Base-by-base conservation (phyloP, 2,329 filamentous ascomycete genomes). In the Nannizziopsis arthrosporioides region DNA sequence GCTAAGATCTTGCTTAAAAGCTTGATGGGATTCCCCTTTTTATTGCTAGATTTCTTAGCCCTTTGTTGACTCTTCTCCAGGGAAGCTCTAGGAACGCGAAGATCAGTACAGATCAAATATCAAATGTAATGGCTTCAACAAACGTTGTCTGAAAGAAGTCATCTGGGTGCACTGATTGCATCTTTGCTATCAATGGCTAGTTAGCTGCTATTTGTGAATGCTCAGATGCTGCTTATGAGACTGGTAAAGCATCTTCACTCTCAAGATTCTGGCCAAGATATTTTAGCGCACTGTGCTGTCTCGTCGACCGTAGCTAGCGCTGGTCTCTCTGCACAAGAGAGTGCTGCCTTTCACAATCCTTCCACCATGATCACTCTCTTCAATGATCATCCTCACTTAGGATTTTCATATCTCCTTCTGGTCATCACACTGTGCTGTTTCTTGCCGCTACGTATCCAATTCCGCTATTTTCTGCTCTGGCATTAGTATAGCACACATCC, bases 91-190 rank as follows among this genome's bases (percentile, higher is more conserved):
- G n/a, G 45, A 17, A 47, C 54, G 53, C 37, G 52, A 51, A 51
- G 60, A 61, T 59, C 51, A 49, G 54, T 47, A 48, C 1, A 2
- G 18, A 44, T 8, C 19, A 15, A 27, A 14, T 9, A 9, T 12
- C 11, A 27, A 44, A 22, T 36, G 27, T 68, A 65, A 51, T 12
- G 56, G 55, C 34, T 8, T 18, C 9, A 30, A 64, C 81, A 67
- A 69, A 92, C 86, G 89, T 84, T 27, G 88, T 93, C 67, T 95
- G 85, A 62, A 96, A 96, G 72, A 93, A 96, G 61, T 92, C 80
- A 27, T 84, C 81, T 44, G 81, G 76, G 60, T 94, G 78, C 44
- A 77, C 75, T 22, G 84, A 84, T 54, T 79, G 76, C 72, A 78
- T 82, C 22, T n/a, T 10, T 30, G 11, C n/a, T 39, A 5, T 39